Evolutionary conservation across 805 yeast genomes (phyloP).

Genomic region (Cyberlindnera suaveolens): DNA sequence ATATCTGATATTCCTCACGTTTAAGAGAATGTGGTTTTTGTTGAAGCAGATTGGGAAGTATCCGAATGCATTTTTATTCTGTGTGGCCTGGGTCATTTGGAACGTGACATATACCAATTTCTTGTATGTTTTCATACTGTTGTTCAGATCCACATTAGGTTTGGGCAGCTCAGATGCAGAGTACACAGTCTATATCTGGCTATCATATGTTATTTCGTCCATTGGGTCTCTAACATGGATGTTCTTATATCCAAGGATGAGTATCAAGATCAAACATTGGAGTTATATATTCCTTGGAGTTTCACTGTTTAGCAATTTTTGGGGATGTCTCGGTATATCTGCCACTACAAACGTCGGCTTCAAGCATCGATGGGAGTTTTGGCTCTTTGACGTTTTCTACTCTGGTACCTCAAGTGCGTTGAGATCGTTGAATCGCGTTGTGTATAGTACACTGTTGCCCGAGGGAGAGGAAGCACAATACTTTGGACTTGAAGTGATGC

Average conservation of each 20-base stretch:
- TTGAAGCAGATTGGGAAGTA: conserved; percentile 24
- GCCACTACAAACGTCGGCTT: conserved; percentile 27
- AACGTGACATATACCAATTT: conserved; percentile 32
- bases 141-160: conserved; percentile 36
- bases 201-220: conserved; percentile 30
- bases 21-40: conserved; percentile 24
- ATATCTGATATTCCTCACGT: conserved; percentile 22
- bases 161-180: conserved; percentile 32
- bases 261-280: conserved; percentile 29
- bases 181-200: conserved; percentile 33
- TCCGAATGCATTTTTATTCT: conserved; percentile 30
- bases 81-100: conserved; percentile 39
- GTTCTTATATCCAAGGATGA: conserved; percentile 26
- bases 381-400: conserved; percentile 34
- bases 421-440: conserved; percentile 31
- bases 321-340: conserved; percentile 34
- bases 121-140: conserved; percentile 29
- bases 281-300: conserved; percentile 28
- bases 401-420: conserved; percentile 30
- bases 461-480: conserved; percentile 37
- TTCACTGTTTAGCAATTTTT: conserved; percentile 30
- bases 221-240: conserved; percentile 34
- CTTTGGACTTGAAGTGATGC: conserved; percentile 35
- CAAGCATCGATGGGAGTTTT: conserved; percentile 37
- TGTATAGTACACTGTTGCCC: conserved; percentile 34